Base-by-base conservation (phyloP, 2,329 filamentous ascomycete species). In the Verticillium dahliae region DNA sequence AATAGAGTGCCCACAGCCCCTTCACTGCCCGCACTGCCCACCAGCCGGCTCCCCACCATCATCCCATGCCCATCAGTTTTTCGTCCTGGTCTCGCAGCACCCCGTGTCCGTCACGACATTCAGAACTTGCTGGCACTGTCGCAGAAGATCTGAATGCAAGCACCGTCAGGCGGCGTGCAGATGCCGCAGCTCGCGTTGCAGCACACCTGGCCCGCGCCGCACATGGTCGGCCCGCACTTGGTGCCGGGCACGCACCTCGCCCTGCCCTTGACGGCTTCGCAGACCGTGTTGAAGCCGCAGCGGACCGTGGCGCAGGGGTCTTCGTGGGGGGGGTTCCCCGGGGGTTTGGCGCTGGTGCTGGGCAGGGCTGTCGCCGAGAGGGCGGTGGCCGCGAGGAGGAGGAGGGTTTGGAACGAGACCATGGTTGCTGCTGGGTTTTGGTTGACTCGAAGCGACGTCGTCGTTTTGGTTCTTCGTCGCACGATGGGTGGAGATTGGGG, bases 161-260 rank as follows among this genome's bases (percentile, higher is more conserved):
- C 45, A 2, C 59, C 66, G 2, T 56, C 62, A 1, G 65, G 63
- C 4, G 62, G 55, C 1, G 63, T 64, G 62, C 68, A 69, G 38
- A 68, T 65, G 1, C 67, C 65, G 35, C 68, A 69, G 60, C 65
- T 66, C n/a, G 55, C 11, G 57, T 69, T 69, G 61, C 68, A 69
- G 62, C 67, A 69, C 22, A 61, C 56, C 2, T 61, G 10, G 1
- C 63, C 67, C 4, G 18, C 13, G 0, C 59, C 6, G 56, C 68
- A 69, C 6, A 62, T 60, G 1, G 31, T 62, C 10, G 64, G 63
- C 31, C 68, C 68, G 60, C 68, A 69, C 27, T 61, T 39, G n/a
- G 5, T 37, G 3, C 41, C 58, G 4, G 41, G 13, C 31, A 59
- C 31, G 13, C 41, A 59, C 58, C n/a, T 14, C 6, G 58, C 41